Base-by-base conservation (phyloP, 2,329 filamentous ascomycete species). In the Helicocarpus griseus region DNA sequence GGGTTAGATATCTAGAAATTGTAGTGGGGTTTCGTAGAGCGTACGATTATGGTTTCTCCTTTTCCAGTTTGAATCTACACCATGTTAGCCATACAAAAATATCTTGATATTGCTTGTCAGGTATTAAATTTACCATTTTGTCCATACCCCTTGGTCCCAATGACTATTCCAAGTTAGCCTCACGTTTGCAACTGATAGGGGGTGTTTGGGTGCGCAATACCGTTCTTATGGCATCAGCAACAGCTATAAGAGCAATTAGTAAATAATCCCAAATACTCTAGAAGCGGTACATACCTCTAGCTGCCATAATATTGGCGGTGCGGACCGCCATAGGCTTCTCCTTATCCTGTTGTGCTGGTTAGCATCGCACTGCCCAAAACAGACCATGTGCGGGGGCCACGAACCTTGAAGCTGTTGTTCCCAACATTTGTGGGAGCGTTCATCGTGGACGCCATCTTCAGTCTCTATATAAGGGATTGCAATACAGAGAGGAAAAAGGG, bases 261-360 rank as follows among this genome's bases (percentile, higher is more conserved):
- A 56, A 38, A 28, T 19, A 50, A 2, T 9, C 31, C 44, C 48
- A 28, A 41, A 17, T 22, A 31, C 33, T 19, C 50, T 38, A 13
- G 44, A 14, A 21, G 35, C 35, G 53, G 52, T 19, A 35, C 74
- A 62, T 79, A 91, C 89, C 89, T 88, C 91, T 83, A 63, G 93
- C 93, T 62, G 93, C 93, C 66, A 95, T 86, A 72, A 98, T 97
- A 75, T 98, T 98, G 66, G 88, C 87, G 58, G 87, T 90, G 62
- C 93, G 86, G 59, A 98, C 93, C 60, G 93, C 93, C 78, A 93
- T 85, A 61, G 93, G 93, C 88, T 98, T 98, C 77, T 96, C 93
- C 82, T 96, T 98, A 69, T 83, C 81, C 78, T 82, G 62, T 52
- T 60, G 57, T 57, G 49, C 53, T 57, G 57, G 65, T 78, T 63